These are phyloP conservation scores for Pseudocohnilembus persalinus DNA, from an alignment of 169 alveolate genomes.

Conservation along the genomic window DNA sequence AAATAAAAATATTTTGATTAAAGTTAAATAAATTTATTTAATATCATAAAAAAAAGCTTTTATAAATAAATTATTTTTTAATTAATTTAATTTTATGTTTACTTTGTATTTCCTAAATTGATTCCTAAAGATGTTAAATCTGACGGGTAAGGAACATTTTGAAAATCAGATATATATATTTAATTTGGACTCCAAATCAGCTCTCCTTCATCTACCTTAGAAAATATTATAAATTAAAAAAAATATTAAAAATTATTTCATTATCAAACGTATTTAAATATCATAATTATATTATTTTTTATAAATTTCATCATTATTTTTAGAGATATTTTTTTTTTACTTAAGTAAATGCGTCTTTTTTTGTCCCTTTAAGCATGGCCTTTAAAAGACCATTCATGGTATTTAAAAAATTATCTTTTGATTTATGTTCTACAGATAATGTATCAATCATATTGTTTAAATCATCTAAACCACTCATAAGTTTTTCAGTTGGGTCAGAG, in stretches of 20 bases:
- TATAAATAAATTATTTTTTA: too few species aligned
- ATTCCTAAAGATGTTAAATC: neutral
- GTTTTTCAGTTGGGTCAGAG: constrained; percentile 23
- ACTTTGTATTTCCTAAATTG: neutral
- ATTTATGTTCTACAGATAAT: neutral
- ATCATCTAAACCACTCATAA: constrained; percentile 1
- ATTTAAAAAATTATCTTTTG: constrained; percentile 5
- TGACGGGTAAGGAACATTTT: neutral
- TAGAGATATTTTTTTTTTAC: neutral
- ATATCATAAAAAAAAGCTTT: too few species aligned
- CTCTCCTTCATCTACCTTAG: constrained; percentile 22
- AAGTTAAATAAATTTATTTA: too few species aligned
- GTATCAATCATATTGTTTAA: neutral
- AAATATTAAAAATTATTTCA: too few species aligned
- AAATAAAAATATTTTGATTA: too few species aligned
- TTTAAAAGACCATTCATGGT: constrained; percentile 17
- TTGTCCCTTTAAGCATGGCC: constrained; percentile 23
- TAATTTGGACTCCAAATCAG: neutral
- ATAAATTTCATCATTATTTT: neutral
- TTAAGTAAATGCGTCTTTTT: constrained; percentile 16
- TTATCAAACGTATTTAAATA: too few species aligned
- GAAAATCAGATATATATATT: neutral
- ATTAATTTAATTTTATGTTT: too few species aligned
- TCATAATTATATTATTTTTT: too few species aligned
- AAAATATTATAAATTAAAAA: too few species aligned